Conservation (phyloP, 2,329 filamentous ascomycete species). For the Hymenotorrendiella dingleyae region DNA sequence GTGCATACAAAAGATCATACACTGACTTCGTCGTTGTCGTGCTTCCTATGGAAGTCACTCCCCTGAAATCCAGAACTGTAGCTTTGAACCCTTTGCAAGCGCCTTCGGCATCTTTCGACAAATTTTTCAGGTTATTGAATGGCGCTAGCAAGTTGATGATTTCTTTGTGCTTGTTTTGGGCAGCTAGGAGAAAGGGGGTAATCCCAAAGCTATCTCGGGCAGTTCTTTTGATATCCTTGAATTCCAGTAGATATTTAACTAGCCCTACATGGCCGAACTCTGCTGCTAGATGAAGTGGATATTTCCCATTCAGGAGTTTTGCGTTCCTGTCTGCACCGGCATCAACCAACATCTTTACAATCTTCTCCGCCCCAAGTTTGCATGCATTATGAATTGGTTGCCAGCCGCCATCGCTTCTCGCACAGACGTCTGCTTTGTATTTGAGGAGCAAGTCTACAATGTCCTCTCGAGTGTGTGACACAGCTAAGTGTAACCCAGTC, state of each 20-base stretch:
- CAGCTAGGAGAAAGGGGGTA: conserved; percentile 23
- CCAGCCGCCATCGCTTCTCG: conserved; percentile 20
- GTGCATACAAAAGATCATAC: conserved; percentile 22
- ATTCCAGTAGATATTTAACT: conserved; percentile 17
- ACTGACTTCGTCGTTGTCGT: conserved; percentile 15
- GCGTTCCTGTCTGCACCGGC: conserved; percentile 22
- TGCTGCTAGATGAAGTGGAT: conserved; percentile 22
- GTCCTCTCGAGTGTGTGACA: conserved; percentile 18
- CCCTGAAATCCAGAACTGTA: conserved; percentile 24
- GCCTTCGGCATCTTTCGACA: conserved; percentile 24
- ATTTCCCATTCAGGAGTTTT: conserved; percentile 22
- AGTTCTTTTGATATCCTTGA: conserved; percentile 17
- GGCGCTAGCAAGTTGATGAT: conserved; percentile 22
- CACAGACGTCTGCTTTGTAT: conserved; percentile 14
- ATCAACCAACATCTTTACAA: conserved; percentile 18
- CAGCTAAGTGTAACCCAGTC: conserved; percentile 20
- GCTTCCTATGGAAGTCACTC: conserved; percentile 22
- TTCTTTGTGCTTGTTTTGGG: conserved; percentile 21
- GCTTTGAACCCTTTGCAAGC: conserved; percentile 25
- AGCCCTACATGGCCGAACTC: conserved; percentile 20
- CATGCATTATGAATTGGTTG: conserved; percentile 23
- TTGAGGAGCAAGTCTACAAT: conserved; percentile 21
- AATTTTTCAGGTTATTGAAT: conserved; percentile 15
- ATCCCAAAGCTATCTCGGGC: conserved; percentile 22
- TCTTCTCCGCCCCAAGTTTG: conserved; percentile 18